Base-by-base conservation (phyloP, 345 rosid genomes). In the Kernera saxatilis region DNA sequence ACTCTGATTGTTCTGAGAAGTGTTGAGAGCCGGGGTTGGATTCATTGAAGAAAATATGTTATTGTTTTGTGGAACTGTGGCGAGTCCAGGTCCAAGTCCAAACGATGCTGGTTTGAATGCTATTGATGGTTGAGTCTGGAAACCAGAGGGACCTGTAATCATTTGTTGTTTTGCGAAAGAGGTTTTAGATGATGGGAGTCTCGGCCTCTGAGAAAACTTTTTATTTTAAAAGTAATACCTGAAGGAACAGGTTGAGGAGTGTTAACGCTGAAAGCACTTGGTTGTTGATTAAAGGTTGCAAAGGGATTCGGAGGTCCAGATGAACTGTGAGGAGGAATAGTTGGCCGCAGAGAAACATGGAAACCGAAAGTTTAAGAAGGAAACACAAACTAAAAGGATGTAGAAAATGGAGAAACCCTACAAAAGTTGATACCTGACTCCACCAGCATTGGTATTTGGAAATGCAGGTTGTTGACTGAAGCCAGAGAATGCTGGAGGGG, bases 391-490 rank as follows among this genome's bases (percentile, higher is more conserved):
- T 11, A 23, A 69, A 59, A 46, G 19, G 64, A 61, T 25, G 62
- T 50, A 23, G 54, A 60, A 25, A 53, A 61, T 40, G 55, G 11
- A 45, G 54, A 76, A 63, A 53, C 39, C 44, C 36, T 15, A 64
- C 49, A 56, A 35, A 56, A 43, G n/a, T 66, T 39, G 61, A 61
- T 81, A 73, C 84, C 86, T 77, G 50, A 60, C 40, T 75, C 77
- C 77, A 27, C 78, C 79, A 27, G 66, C 62, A 25, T 74, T 77
- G 54, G 69, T 66, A 74, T 73, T 79, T 26, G 77, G 79, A 30
- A 83, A 84, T 25, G 78, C 54, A 32, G 78, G 81, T 56, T 77
- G 75, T 37, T 84, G 90, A 51, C 66, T 72, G 52, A 87, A 89
- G 59, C 80, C 79, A 32, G 89, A 78, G 40, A 86, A 73, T 33